Evolutionary conservation across 495 filamentous ascomycete genomes (phyloP).

Genomic region (Delitschia confertaspora): DNA sequence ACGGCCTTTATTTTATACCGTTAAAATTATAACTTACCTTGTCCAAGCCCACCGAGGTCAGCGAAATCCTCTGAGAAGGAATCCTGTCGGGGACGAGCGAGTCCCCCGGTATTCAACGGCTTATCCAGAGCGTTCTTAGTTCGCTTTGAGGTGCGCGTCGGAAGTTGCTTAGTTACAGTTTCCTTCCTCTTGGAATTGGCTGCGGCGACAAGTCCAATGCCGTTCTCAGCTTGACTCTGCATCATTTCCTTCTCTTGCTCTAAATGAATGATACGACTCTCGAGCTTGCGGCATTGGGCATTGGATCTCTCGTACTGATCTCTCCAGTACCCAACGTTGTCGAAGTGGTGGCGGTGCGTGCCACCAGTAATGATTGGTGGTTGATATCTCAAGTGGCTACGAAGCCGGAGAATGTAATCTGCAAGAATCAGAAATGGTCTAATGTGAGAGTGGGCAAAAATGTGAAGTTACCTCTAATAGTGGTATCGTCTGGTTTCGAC

Average conservation of each 20-base stretch:
- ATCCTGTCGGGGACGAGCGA: background rate
- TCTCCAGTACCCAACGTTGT: conserved; percentile 15
- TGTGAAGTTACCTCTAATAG: conserved; percentile 11
- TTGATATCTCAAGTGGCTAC: conserved; percentile 11
- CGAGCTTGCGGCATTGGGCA: conserved; percentile 4
- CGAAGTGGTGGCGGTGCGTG: conserved; percentile 5
- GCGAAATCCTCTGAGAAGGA: conserved; percentile 10
- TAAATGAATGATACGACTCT: conserved; percentile 1
- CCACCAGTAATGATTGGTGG: background rate
- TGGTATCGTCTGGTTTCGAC: conserved; percentile 17
- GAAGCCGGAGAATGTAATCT: conserved; percentile 18
- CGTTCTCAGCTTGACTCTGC: background rate
- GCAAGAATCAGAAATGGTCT: background rate
- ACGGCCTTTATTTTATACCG: background rate
- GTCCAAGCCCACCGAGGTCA: conserved; percentile 11
- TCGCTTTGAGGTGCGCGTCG: conserved; percentile 17
- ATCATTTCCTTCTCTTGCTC: conserved; percentile 8
- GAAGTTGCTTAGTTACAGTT: background rate
- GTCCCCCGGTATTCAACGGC: background rate
- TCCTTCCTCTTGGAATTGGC: background rate
- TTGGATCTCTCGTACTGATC: conserved; percentile 8
- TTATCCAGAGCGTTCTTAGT: background rate
- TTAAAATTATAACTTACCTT: conserved; percentile 2
- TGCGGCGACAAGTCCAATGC: background rate
- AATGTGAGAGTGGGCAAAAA: background rate